Conservation (phyloP, 2,329 filamentous ascomycete genomes). For the Aspergillus aculeatinus region DNA sequence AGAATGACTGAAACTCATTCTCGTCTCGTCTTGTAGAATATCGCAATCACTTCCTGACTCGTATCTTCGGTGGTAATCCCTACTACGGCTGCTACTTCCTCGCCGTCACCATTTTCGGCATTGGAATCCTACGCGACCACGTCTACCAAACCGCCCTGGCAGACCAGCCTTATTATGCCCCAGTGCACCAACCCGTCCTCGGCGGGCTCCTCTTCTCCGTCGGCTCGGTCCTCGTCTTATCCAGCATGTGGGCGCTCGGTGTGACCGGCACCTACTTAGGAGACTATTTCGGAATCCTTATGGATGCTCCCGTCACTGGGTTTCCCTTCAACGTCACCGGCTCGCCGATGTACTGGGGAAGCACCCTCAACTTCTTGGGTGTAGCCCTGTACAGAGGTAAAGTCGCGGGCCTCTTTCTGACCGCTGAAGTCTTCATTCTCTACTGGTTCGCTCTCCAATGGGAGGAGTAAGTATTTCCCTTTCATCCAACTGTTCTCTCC, state of each 20-base stretch:
- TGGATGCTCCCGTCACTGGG: slow-evolving; percentile 89
- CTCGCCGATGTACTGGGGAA: slow-evolving; percentile 96
- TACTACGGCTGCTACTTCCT: slow-evolving; percentile 85
- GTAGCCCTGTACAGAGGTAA: slow-evolving; percentile 81
- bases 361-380: slow-evolving; percentile 87
- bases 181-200: slow-evolving; percentile 63
- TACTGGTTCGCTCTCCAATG: slow-evolving; percentile 80
- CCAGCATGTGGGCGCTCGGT: slow-evolving; percentile 87
- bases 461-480: slow-evolving; percentile 64
- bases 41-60: slow-evolving; percentile 83
- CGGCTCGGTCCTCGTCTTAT: slow-evolving; percentile 83
- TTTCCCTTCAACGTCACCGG: slow-evolving; percentile 93
- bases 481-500: neutral
- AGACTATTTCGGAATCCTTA: slow-evolving; percentile 97
- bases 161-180: slow-evolving; percentile 71
- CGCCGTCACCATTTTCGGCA: slow-evolving; percentile 82
- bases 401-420: slow-evolving; percentile 79
- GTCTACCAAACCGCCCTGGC: slow-evolving; percentile 83
- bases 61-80: slow-evolving; percentile 77
- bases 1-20: slow-evolving; percentile 15
- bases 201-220: slow-evolving; percentile 69
- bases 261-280: slow-evolving; percentile 95
- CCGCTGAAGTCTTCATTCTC: slow-evolving; percentile 69
- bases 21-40: slow-evolving; percentile 65
- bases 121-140: slow-evolving; percentile 84